phyloP scores from a whole-genome alignment of 1,139 yeast species.

The Debaryomyces fabryi region DNA sequence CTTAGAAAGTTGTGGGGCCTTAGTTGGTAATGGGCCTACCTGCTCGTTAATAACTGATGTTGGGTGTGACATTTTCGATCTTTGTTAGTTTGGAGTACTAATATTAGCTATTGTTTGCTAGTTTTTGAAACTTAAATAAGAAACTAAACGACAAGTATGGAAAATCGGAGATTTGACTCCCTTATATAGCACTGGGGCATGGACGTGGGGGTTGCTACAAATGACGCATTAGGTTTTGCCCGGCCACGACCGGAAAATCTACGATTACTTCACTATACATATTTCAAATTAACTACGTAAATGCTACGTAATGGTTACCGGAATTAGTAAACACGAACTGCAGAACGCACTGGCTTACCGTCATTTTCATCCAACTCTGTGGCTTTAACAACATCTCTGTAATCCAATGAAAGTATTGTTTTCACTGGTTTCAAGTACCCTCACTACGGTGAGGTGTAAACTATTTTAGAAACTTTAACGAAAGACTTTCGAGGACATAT shows the following conservation, averaged over 20 bases:
- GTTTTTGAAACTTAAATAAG: background rate
- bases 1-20: constrained; percentile 31
- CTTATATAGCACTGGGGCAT: background rate
- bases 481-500: too few species aligned
- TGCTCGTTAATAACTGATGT: constrained; percentile 26
- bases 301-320: background rate
- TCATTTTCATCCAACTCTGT: constrained; percentile 92
- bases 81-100: background rate
- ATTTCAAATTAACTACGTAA: background rate
- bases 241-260: constrained; percentile 2
- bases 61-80: constrained; percentile 1
- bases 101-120: background rate
- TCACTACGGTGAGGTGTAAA: too few species aligned
- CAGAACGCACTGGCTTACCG: constrained; percentile 96
- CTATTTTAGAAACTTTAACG: too few species aligned
- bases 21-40: constrained; percentile 32
- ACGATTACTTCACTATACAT: background rate
- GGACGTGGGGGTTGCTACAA: background rate
- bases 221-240: background rate
- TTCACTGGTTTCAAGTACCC: too few species aligned
- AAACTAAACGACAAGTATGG: background rate
- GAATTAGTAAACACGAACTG: constrained; percentile 82
- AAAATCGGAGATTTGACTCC: background rate
- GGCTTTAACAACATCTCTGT: constrained; percentile 75
- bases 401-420: too few species aligned